Percentiles rank a stretch among this genome's conserved stretches.
Conservation (phyloP, 352 stramenopile species). For the Phytophthora crassamura region DNA sequence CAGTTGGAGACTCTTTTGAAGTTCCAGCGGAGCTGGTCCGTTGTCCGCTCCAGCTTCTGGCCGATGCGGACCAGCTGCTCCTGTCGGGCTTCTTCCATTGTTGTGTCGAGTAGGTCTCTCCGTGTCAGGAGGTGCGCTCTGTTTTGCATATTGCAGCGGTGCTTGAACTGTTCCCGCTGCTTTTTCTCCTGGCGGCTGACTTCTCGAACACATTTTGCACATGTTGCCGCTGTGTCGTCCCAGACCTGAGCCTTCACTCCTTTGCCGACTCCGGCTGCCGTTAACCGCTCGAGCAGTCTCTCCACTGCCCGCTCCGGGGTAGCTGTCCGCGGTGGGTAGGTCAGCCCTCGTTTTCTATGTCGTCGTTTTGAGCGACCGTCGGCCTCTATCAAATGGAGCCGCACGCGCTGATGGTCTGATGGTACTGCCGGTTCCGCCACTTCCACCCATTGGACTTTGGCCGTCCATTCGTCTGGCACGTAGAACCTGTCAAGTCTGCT, state of each 20-base stretch:
- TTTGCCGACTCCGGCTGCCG: neutral
- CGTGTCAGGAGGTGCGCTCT: neutral
- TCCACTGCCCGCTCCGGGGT: neutral
- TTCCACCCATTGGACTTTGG: no score
- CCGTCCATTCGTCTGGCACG: no score
- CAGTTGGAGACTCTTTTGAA: conserved; percentile 2
- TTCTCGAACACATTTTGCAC: neutral
- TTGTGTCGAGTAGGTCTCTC: no score
- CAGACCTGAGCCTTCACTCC: neutral
- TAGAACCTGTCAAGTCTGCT: no score
- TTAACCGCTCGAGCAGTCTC: neutral
- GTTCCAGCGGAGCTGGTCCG: neutral
- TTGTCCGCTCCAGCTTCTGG: neutral
- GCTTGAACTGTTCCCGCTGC: neutral
- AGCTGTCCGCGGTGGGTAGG: neutral
- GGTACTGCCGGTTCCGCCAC: no score
- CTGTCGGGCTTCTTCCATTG: no score
- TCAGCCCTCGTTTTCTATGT: no score
- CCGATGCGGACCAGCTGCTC: no score
- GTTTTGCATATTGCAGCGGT: neutral
- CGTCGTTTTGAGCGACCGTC: no score
- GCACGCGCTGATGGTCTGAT: no score
- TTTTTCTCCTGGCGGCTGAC: neutral
- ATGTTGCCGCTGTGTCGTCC: neutral
- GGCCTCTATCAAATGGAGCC: no score